Base-by-base conservation (phyloP, 495 filamentous ascomycete genomes). In the Penicillium goetzii region DNA sequence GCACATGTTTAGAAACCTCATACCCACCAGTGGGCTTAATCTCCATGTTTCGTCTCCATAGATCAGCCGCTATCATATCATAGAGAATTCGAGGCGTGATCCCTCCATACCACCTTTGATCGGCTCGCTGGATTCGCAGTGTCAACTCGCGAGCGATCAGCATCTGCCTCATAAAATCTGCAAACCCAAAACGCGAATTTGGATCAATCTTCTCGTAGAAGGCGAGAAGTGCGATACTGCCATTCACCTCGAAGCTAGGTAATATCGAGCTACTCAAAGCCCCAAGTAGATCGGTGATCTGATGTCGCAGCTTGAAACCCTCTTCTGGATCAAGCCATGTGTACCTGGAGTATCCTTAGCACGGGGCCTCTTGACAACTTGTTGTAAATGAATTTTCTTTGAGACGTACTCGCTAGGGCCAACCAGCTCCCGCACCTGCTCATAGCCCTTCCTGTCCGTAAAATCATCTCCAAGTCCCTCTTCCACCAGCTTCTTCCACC, bases 251-350 rank as follows among this genome's bases (percentile, higher is more conserved):
- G 25, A 56, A 32, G 23, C 23, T 56, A 33, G 54, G 54, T 17
- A 56, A 14, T 11, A 40, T 34, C 8, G 54, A 56, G 54, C 54
- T 56, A 30, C 32, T 56, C 23, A 56, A 12, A 5, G 15, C 54
- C 30, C 30, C 54, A 30, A 56, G 54, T 3, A 56, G 54, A 33
- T 56, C 54, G n/a, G 54, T 56, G 33, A 56, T 56, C 6, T 56
- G 54, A 36, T 56, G 54, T 17, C 54, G 54, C 23, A 56, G 30
- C 33, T 56, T 38, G 8, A 12, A 23, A 2, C 23, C 36, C 21
- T 56, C 54, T n/a, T 56, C 21, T 4, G 54, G 32, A 19, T 56
- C 54, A 26, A 56, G 30, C 54, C 54, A 56, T 36, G 30, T 56
- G 33, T 36, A 40, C 19, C 54, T 52, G 12, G 3, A 52, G 28